These are phyloP conservation scores for Calonectria honghensis DNA, from an alignment of 2,329 filamentous ascomycete genomes.

Conservation along the genomic window DNA sequence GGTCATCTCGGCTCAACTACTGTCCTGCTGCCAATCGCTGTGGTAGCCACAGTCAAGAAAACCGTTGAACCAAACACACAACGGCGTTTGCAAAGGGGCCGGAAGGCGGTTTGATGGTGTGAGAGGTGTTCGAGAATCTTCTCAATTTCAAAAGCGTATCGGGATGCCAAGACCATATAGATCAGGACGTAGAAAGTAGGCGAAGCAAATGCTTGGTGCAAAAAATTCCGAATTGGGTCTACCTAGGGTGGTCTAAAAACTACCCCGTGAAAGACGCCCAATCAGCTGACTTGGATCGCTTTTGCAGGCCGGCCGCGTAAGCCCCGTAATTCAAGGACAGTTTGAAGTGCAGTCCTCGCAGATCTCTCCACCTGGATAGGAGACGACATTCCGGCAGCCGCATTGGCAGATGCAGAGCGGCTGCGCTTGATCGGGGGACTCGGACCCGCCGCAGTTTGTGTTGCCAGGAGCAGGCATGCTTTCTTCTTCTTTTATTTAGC, in stretches of 20 bases:
- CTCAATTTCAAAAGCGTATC: background rate
- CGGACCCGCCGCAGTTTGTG: background rate
- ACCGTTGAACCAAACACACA: constrained; percentile 33
- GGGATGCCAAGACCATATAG: background rate
- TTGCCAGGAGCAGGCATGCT: background rate
- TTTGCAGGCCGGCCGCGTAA: background rate
- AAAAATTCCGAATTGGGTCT: background rate
- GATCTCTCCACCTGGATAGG: constrained; percentile 8
- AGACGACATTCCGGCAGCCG: constrained; percentile 10
- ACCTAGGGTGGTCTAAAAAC: background rate
- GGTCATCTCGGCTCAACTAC: background rate
- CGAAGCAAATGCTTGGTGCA: background rate
- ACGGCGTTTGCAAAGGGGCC: constrained; percentile 42
- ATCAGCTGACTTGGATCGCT: background rate
- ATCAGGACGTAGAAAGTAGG: background rate
- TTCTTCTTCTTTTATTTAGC: background rate
- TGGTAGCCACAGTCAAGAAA: constrained; percentile 23
- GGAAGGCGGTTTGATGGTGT: constrained; percentile 39
- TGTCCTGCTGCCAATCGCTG: constrained; percentile 26
- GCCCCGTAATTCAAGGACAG: background rate
- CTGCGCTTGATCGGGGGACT: background rate
- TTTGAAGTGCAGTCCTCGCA: constrained; percentile 9
- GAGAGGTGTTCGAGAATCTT: background rate
- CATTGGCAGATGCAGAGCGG: constrained; percentile 7
- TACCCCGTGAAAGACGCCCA: background rate